These are phyloP conservation scores for Brettanomyces anomalus DNA, from an alignment of 805 yeast species.

Conservation along the genomic window DNA sequence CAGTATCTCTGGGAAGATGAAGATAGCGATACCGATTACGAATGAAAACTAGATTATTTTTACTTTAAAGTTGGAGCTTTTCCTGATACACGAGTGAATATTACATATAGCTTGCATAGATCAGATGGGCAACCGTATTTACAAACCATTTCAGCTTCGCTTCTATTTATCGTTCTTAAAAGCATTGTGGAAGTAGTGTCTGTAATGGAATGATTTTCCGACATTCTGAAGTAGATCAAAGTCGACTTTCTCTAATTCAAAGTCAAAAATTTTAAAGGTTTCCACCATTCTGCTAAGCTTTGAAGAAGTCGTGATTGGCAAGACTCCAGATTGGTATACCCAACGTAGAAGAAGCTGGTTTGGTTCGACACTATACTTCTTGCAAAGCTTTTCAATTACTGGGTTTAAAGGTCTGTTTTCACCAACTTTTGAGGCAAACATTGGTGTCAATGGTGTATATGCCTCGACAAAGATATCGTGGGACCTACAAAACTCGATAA, in stretches of 20 bases:
- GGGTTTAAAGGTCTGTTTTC: constrained; percentile 32
- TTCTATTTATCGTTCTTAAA: background rate
- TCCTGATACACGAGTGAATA: background rate
- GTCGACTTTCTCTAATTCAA: constrained; percentile 45
- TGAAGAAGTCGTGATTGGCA: constrained; percentile 72
- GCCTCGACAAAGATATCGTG: constrained; percentile 51
- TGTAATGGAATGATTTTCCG: constrained; percentile 24
- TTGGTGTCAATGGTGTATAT: constrained; percentile 62
- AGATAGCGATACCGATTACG: constrained; percentile 13
- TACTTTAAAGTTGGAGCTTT: background rate
- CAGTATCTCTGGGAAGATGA: constrained; percentile 46
- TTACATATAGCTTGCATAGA: background rate
- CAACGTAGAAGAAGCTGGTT: constrained; percentile 65
- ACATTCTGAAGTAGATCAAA: constrained; percentile 30
- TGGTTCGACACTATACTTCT: constrained; percentile 48
- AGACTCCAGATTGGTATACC: constrained; percentile 53
- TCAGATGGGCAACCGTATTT: background rate
- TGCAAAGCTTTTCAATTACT: constrained; percentile 31
- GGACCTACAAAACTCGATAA: constrained; percentile 39
- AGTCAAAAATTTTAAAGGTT: constrained; percentile 45
- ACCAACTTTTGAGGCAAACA: constrained; percentile 32
- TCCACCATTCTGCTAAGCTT: constrained; percentile 47
- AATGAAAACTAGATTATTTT: background rate
- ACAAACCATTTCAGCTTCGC: background rate
- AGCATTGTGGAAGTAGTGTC: background rate